These are phyloP conservation scores for Pleoardoris graminearum DNA, from an alignment of 2,329 filamentous ascomycete species.

Conservation along the genomic window DNA sequence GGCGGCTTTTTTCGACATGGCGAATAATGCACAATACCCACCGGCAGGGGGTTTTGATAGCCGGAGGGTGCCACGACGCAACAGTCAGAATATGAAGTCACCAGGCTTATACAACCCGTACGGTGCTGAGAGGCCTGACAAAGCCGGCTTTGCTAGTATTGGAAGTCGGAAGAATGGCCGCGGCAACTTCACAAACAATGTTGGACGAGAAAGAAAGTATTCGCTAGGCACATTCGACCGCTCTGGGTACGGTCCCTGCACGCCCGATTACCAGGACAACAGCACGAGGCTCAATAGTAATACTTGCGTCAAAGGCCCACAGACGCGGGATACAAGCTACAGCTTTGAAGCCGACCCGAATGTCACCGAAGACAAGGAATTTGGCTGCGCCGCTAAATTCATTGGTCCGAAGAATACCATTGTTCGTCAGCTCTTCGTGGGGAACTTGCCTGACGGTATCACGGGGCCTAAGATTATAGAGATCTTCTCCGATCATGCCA, in stretches of 20 bases:
- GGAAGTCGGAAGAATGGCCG: constrained; percentile 12
- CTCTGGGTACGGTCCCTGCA: constrained; percentile 13
- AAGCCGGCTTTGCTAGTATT: constrained; percentile 25
- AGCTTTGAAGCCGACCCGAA: constrained; percentile 15
- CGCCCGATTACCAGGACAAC: constrained; percentile 12
- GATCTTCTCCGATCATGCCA: constrained; percentile 22
- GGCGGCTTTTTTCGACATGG: constrained; percentile 33
- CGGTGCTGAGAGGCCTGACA: constrained; percentile 21
- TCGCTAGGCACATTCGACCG: constrained; percentile 20
- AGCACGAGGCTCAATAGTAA: constrained; percentile 1
- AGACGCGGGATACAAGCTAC: background rate
- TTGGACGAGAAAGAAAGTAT: constrained; percentile 24
- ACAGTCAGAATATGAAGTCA: constrained; percentile 12
- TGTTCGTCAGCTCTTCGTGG: constrained; percentile 34
- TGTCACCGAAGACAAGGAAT: constrained; percentile 22
- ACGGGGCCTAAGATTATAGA: constrained; percentile 16
- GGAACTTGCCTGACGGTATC: constrained; percentile 24
- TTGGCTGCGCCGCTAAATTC: constrained; percentile 32
- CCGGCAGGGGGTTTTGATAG: constrained; percentile 14
- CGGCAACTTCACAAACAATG: constrained; percentile 16
- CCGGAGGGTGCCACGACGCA: constrained; percentile 14
- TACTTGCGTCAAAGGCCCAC: constrained; percentile 13
- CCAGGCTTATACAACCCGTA: constrained; percentile 35
- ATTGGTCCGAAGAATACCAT: constrained; percentile 35
- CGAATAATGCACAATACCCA: constrained; percentile 27